A percentile compares a stretch with the other conserved stretches of the same genome.
Evolutionary conservation across 768 basidiomycete species (phyloP).

Genomic region (Psilocybe tampanensis): DNA sequence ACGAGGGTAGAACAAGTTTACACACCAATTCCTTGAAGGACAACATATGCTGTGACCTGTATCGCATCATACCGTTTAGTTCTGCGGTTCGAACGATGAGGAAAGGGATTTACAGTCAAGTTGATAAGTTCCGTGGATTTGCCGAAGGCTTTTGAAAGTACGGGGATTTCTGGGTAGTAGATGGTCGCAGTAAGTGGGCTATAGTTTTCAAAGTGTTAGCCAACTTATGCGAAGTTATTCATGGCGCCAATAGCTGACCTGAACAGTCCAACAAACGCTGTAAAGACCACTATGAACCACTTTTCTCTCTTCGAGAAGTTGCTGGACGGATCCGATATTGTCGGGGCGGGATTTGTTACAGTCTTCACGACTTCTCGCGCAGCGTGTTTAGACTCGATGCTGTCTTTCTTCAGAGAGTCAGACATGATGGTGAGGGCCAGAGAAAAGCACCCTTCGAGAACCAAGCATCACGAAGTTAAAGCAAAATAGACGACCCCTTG

Average conservation of each 20-base stretch:
- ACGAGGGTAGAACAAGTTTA: neutral
- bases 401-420: conserved; percentile 1
- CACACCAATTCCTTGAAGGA: conserved; percentile 66
- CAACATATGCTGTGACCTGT: conserved; percentile 72
- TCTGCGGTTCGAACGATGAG: too few relatives aligned
- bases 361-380: neutral
- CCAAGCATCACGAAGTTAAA: neutral
- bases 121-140: conserved; percentile 75
- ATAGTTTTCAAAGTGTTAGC: neutral
- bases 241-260: conserved; percentile 41
- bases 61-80: neutral
- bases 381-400: conserved; percentile 1
- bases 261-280: conserved; percentile 60
- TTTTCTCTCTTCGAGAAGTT: conserved; percentile 56
- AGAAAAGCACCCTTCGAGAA: neutral
- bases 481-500: neutral
- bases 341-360: neutral
- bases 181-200: conserved; percentile 78
- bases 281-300: conserved; percentile 66
- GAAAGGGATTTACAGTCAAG: conserved; percentile 53
- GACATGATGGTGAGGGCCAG: conserved; percentile 9
- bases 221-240: neutral
- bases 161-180: conserved; percentile 80
- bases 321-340: neutral
- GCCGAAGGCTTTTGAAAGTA: conserved; percentile 62